Evolutionary conservation across 331 rosid species (phyloP), one percentile per base, ranked within the genome.

Genomic region (Malus hybrid): DNA sequence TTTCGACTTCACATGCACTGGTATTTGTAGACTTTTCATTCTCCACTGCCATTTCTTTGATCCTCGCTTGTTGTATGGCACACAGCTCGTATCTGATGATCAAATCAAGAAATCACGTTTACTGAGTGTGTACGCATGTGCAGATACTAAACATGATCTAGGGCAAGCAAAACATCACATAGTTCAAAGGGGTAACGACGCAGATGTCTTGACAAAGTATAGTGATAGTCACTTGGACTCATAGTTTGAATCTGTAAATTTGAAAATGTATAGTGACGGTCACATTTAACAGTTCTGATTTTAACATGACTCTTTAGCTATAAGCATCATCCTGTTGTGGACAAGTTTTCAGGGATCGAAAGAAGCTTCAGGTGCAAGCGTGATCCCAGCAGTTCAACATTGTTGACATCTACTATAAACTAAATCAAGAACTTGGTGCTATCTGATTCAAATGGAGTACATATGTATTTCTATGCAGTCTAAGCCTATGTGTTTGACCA

Each of bases 1-100:
- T 86, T 76, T 86, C 88, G 34, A 86, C 88, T 81, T 84, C 90
- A 81, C 48, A 33, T 33, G 76, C 79, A 67, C 42, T 52, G 77
- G 48, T 2, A 69, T 77, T 77, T 24, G 82, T 55, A 67, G 85
- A 29, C 57, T 80, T 69, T 64, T 76, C 85, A 61, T 74, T 79
- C 55, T 71, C 85, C 65, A 50, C 29, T 32, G 82, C 79, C 79
- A 79, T 75, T 69, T 77, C 76, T 57, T 66, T 77, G 22, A 79
- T 71, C 70, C 76, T 80, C 22, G 79, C 90, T 19, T 71, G 52
- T 65, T 81, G 84, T 66, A 81, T 66, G 42, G 88, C 90, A 7
- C 33, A 78, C 32, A 81, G 77, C 76, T 86, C 90, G 32, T 84
- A 86, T 78, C 90, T 86, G 86, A 72, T 70, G 31, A 34, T 16